Evolutionary conservation across 176 grass and related monocot genomes (phyloP), one percentile per base, ranked within the genome.

Genomic region (Paspalum vaginatum): DNA sequence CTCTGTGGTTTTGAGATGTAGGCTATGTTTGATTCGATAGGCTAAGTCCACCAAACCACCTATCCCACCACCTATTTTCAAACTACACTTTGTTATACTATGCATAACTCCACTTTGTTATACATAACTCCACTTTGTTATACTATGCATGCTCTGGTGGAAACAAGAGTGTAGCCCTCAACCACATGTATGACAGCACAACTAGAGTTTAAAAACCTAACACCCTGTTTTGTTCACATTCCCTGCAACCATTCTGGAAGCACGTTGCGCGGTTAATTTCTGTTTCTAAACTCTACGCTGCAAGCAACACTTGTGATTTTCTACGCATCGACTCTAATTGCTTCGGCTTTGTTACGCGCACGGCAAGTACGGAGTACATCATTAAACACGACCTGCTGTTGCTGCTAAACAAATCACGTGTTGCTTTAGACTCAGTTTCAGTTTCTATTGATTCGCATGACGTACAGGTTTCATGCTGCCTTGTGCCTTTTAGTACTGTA

Each of bases 401-500:
- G 11, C 58, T 59, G 22, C 12, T 59, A 26, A 5, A 26, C 1
- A 61, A 27, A 7, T 61, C 11, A 2, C 25, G 58, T 61, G 4
- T 6, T 11, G 11, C 57, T 12, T 60, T 26, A 25, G 32, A 32
- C 32, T 32, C 32, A 32, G 32, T 32, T 32, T 32, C 32, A 32
- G 32, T 32, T 32, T 32, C 32, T 32, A 32, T 32, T 32, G 32
- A 32, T 3, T 32, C 3, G 32, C 32, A 32, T 32, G 32, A 32
- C 32, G 32, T 32, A 32, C 32, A 32, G 32, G 32, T 3, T 3
- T 32, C 32, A 32, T 32, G 32, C 18, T 81, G 70, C 41, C 70
- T 65, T 49, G 26, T 76, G 77, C 48, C 72, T 69, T 77, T 51
- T 61, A 61, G 11, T 22, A 43, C 42, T 43, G 11, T 74, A 81